Conservation (phyloP, 2,329 filamentous ascomycete species). For the Neonectria coccinea region DNA sequence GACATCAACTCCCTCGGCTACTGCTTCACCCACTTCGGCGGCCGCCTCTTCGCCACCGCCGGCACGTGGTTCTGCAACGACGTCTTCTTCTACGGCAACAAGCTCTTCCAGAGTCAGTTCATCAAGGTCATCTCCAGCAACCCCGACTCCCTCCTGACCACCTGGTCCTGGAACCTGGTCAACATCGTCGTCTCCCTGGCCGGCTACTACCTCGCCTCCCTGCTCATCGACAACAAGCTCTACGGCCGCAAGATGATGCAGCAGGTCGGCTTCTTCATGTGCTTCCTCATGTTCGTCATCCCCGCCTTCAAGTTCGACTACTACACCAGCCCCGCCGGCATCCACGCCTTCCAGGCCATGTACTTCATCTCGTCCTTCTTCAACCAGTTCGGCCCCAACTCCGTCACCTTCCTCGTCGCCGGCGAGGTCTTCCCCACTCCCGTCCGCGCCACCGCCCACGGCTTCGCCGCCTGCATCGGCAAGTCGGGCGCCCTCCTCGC, state of each 20-base stretch:
- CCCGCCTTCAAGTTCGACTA: conserved; percentile 90
- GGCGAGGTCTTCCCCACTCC: conserved; percentile 97
- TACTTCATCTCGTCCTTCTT: conserved; percentile 98
- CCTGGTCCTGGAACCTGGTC: conserved; percentile 92
- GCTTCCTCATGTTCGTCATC: conserved; percentile 93
- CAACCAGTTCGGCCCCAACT: conserved; percentile 98
- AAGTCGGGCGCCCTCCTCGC: conserved; percentile 90
- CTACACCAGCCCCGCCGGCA: conserved; percentile 77
- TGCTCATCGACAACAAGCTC: conserved; percentile 94
- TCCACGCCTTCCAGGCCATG: conserved; percentile 96
- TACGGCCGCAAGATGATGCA: conserved; percentile 98
- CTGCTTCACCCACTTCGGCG: conserved; percentile 86
- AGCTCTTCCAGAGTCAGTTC: conserved; percentile 94
- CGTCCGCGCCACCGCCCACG: conserved; percentile 92
- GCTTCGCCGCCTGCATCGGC: conserved; percentile 90
- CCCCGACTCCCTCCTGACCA: conserved; percentile 80
- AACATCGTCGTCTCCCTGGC: conserved; percentile 88
- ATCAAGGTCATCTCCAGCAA: conserved; percentile 82
- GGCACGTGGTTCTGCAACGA: conserved; percentile 96
- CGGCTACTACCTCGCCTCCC: conserved; percentile 90
- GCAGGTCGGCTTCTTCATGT: conserved; percentile 91
- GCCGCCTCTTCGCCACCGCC: conserved; percentile 86
- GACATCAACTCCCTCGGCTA: conserved; percentile 84
- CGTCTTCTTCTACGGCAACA: conserved; percentile 99
- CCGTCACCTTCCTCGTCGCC: conserved; percentile 94